These are phyloP conservation scores for Verticillium alfalfae DNA, from an alignment of 2,329 filamentous ascomycete species.

Conservation along the genomic window DNA sequence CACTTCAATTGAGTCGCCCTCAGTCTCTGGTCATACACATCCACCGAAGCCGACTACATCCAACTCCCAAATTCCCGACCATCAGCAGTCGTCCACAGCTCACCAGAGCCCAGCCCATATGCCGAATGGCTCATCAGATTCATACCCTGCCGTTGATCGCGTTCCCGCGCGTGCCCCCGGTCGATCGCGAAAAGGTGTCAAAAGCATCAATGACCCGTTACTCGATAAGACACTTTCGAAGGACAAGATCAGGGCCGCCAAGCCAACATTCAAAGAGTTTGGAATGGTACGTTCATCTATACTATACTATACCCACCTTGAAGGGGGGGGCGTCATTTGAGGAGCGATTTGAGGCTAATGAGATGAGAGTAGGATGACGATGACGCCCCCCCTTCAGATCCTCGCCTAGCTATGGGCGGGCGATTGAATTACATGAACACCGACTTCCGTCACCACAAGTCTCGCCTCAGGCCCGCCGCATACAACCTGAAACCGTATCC, in stretches of 20 bases:
- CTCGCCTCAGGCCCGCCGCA: conserved; percentile 63
- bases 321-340: conserved; percentile 56
- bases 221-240: conserved; percentile 44
- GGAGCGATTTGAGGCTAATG: conserved; percentile 53
- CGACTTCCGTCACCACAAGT: conserved; percentile 65
- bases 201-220: conserved; percentile 57
- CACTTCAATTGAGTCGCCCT: conserved; percentile 47
- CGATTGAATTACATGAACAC: conserved; percentile 62
- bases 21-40: conserved; percentile 39
- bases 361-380: conserved; percentile 61
- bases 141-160: conserved; percentile 29
- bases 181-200: conserved; percentile 48
- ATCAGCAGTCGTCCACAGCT: conserved; percentile 18
- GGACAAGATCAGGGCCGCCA: conserved; percentile 49
- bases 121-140: conserved; percentile 23
- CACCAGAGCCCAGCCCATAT: conserved; percentile 20
- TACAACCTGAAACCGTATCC: conserved; percentile 78
- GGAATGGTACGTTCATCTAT: conserved; percentile 55
- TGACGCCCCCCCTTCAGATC: conserved; percentile 74
- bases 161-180: conserved; percentile 52
- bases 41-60: conserved; percentile 50
- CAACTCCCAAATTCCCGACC: conserved; percentile 41
- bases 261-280: conserved; percentile 59
- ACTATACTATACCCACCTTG: conserved; percentile 29
- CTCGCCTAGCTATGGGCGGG: conserved; percentile 68